Evolutionary conservation across 495 filamentous ascomycete genomes (phyloP), one percentile per base, ranked within the genome.

Genomic region (Aspergillus ostianus): DNA sequence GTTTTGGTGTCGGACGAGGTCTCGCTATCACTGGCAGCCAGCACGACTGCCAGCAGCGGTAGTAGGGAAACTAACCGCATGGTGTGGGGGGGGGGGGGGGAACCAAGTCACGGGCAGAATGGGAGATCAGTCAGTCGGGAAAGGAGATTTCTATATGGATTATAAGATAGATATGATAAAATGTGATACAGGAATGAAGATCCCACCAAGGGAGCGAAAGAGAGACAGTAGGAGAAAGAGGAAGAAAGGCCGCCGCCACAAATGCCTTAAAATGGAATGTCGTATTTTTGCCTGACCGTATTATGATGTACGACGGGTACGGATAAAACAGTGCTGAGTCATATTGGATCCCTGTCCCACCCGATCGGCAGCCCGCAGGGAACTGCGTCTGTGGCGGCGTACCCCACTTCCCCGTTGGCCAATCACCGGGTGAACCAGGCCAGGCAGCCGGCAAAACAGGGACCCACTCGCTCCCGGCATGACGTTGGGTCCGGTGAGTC

Each of bases 31-130:
- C 64, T 54, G n/a, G 66, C 67, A 19, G 61, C 53, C 29, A 36
- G 27, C 1, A 32, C 41, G 26, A 47, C 47, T 20, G 59, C 56
- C 59, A 67, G 29, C 32, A 67, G 56, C 30, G 61, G 56, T 45
- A 67, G 58, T 30, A 67, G 59, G 41, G 55, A 21, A 47, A 59
- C 41, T 53, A 59, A 48, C 58, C 62, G 55, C 62, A 59, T 67
- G 56, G 53, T 58, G 55, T 67, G 56, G 53, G 56, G 55, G 45
- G 36, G 49, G 47, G 1, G 5, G 21, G 6, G 30, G 23, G 4
- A 26, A 26, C 23, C 23, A 26, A 26, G 6, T 32, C 12, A 41
- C 36, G 10, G 8, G 9, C 36, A 41, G 36, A 15, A 41, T 15
- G 36, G 36, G 12, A 13, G 36, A 41, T 41, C 36, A 15, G 30